Evolutionary conservation across 768 basidiomycete genomes (phyloP).

Genomic region (Fomitopsis pulvina): DNA sequence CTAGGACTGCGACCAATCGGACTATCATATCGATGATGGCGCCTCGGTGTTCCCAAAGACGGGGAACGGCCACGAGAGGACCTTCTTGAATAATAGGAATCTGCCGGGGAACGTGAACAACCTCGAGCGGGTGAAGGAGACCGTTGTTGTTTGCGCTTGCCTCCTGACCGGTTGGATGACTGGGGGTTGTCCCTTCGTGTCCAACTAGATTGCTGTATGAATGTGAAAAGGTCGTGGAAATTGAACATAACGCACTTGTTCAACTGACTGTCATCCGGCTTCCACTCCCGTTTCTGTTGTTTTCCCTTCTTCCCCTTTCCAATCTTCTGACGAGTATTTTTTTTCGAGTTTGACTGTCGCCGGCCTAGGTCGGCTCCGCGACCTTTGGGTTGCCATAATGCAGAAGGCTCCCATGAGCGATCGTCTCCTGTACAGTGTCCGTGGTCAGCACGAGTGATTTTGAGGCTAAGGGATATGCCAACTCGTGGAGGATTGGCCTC

Average conservation of each 20-base stretch:
- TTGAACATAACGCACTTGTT: conserved; percentile 56
- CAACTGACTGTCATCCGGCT: conserved; percentile 54
- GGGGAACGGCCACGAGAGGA: conserved; percentile 63
- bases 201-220: conserved; percentile 42
- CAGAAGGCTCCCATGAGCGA: conserved; percentile 21
- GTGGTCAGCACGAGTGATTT: conserved; percentile 6
- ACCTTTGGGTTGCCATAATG: conserved; percentile 27
- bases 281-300: conserved; percentile 36
- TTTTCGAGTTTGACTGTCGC: conserved; percentile 17
- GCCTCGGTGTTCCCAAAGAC: conserved; percentile 56
- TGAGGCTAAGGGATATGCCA: background rate
- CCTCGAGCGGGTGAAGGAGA: conserved; percentile 55
- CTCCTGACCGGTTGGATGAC: conserved; percentile 30
- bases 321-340: conserved; percentile 28
- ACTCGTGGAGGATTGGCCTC: conserved; percentile 11
- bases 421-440: conserved; percentile 12
- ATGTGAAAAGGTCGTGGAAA: conserved; percentile 7
- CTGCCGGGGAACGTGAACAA: conserved; percentile 48
- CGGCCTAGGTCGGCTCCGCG: conserved; percentile 25
- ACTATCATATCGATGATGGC: conserved; percentile 46
- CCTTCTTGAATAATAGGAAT: conserved; percentile 56
- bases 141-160: conserved; percentile 35
- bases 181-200: conserved; percentile 47
- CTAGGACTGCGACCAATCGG: conserved; percentile 40
- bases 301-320: conserved; percentile 29